Conservation (phyloP, 495 filamentous ascomycete species). For the Penicillium steckii region DNA sequence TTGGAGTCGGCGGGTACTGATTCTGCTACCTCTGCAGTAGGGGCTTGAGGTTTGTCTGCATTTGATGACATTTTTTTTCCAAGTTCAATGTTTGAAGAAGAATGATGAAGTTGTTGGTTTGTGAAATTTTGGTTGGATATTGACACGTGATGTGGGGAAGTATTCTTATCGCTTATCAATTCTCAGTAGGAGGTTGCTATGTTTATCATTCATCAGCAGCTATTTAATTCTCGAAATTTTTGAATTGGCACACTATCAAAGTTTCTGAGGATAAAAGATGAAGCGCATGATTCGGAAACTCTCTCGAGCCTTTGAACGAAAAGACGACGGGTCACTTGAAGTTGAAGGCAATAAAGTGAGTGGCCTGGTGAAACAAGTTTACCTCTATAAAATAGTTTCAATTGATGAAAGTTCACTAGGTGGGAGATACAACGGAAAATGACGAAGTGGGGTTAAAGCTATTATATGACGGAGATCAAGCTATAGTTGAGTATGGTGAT, state of each 20-base stretch:
- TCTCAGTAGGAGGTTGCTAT: background rate
- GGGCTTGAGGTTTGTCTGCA: background rate
- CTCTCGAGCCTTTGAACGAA: background rate
- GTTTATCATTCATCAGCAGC: too few species aligned
- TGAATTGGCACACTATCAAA: too few species aligned
- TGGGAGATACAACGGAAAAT: background rate
- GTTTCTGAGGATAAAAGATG: too few species aligned
- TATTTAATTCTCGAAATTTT: too few species aligned
- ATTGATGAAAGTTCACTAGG: background rate
- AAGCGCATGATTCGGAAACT: background rate
- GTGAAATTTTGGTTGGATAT: constrained; percentile 2
- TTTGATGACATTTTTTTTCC: background rate
- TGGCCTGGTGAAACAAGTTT: background rate
- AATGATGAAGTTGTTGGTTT: background rate
- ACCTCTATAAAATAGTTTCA: background rate
- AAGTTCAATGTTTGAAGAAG: background rate
- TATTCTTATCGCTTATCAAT: background rate
- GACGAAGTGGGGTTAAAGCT: constrained; percentile 6
- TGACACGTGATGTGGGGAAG: background rate
- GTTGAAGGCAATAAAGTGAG: background rate
- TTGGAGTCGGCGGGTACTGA: constrained; percentile 25
- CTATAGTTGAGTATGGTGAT: constrained; percentile 3
- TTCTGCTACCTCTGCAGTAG: too few species aligned
- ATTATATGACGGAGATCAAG: background rate
- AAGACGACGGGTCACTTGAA: background rate